Conservation (phyloP, 1,284 basidiomycete genomes). For the Microbotryomycetes sp. region DNA sequence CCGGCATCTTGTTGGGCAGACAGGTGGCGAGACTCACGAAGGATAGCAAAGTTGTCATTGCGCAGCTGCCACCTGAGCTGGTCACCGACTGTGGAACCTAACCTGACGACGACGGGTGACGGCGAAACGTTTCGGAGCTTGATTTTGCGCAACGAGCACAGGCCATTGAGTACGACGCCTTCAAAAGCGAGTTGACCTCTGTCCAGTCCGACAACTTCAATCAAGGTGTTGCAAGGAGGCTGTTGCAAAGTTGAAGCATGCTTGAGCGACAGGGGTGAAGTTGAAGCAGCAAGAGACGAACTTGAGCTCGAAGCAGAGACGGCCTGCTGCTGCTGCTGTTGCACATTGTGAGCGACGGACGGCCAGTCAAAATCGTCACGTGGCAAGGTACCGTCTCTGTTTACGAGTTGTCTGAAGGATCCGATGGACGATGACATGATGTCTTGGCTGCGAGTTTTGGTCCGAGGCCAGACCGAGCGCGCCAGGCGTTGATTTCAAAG, state of each 20-base stretch:
- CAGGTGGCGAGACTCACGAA: background rate
- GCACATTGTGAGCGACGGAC: no score
- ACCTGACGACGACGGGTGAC: slow-evolving; percentile 1
- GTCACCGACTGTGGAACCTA: slow-evolving; percentile 13
- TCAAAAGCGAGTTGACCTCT: slow-evolving; percentile 1
- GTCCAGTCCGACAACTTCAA: slow-evolving; percentile 7
- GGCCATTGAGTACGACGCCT: slow-evolving; percentile 10
- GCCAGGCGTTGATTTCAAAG: no score
- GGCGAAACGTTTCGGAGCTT: slow-evolving; percentile 2
- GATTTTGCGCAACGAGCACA: slow-evolving; percentile 5
- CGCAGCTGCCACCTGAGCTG: slow-evolving; percentile 11
- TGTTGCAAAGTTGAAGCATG: no score
- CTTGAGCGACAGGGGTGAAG: no score
- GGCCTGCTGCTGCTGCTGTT: no score
- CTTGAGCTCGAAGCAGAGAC: no score
- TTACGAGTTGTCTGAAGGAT: slow-evolving; percentile 8
- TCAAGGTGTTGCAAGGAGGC: no score
- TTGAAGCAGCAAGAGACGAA: no score
- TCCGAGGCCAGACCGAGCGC: no score
- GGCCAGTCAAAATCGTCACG: background rate
- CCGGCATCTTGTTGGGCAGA: background rate
- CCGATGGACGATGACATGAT: no score
- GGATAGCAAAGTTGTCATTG: slow-evolving; percentile 6
- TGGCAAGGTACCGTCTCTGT: slow-evolving; percentile 3
- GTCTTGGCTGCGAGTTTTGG: no score